These are phyloP conservation scores for Phytophthora sansomeana DNA, from an alignment of 352 stramenopile species.

Conservation along the genomic window DNA sequence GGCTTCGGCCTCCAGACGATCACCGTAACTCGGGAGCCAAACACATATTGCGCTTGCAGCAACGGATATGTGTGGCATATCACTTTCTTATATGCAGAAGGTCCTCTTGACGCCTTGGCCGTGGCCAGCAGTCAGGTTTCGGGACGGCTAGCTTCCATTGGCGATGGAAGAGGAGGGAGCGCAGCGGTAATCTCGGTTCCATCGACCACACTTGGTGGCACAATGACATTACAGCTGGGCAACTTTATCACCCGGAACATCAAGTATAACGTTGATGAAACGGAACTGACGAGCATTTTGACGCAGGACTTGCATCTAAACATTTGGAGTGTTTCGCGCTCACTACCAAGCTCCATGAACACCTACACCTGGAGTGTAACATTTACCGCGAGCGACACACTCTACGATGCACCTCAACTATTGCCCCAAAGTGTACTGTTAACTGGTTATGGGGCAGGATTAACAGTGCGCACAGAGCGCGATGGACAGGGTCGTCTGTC, in stretches of 20 bases:
- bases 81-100: slow-evolving; percentile 79
- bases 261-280: slow-evolving; percentile 62
- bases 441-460: slow-evolving; percentile 60
- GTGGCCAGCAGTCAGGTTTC: slow-evolving; percentile 59
- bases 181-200: slow-evolving; percentile 62
- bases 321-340: slow-evolving; percentile 64
- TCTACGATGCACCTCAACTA: slow-evolving; percentile 73
- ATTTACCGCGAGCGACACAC: slow-evolving; percentile 64
- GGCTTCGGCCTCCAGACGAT: slow-evolving; percentile 70
- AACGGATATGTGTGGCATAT: slow-evolving; percentile 82
- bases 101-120: slow-evolving; percentile 53
- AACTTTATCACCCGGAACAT: slow-evolving; percentile 72
- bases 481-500: slow-evolving; percentile 73
- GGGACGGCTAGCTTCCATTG: slow-evolving; percentile 59
- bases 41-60: slow-evolving; percentile 77
- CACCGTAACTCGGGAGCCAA: slow-evolving; percentile 58
- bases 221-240: slow-evolving; percentile 71
- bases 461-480: slow-evolving; percentile 57
- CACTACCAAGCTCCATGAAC: slow-evolving; percentile 43
- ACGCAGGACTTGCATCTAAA: slow-evolving; percentile 67
- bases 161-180: slow-evolving; percentile 52
- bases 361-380: slow-evolving; percentile 83
- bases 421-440: slow-evolving; percentile 59
- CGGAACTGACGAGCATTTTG: slow-evolving; percentile 66
- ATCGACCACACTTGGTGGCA: slow-evolving; percentile 67